A percentile compares a stretch with the other conserved stretches of the same genome.
phyloP scores from a whole-genome alignment of 257 asterid species.

The Lavandula angustifolia region DNA sequence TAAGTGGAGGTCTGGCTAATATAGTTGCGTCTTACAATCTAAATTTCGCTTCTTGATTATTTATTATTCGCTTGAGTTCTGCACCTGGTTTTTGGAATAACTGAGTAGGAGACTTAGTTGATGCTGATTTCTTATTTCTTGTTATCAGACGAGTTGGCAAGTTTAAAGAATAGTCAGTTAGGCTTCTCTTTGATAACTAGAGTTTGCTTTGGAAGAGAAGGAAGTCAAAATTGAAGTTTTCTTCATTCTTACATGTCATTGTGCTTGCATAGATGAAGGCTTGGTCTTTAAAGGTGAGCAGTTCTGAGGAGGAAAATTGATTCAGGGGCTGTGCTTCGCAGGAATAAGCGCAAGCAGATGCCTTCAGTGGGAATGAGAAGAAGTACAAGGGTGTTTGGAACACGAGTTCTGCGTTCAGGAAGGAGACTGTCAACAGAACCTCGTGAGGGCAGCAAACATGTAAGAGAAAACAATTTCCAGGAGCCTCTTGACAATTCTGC shows the following conservation, averaged over 20 bases:
- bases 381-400: slow-evolving; percentile 75
- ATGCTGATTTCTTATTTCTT: too few relatives aligned
- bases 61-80: too few relatives aligned
- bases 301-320: slow-evolving; percentile 38
- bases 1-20: too few relatives aligned
- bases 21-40: too few relatives aligned
- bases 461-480: slow-evolving; percentile 43
- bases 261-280: slow-evolving; percentile 12
- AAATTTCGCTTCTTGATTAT: too few relatives aligned
- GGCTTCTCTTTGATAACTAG: too few relatives aligned
- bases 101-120: too few relatives aligned
- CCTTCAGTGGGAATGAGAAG: slow-evolving; percentile 92
- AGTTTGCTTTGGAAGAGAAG: neutral
- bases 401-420: slow-evolving; percentile 83
- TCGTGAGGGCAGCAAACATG: slow-evolving; percentile 36
- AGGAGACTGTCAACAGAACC: slow-evolving; percentile 62
- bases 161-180: too few relatives aligned
- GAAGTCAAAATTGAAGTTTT: neutral
- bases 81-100: too few relatives aligned
- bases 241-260: neutral
- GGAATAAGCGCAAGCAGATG: slow-evolving; percentile 51
- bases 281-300: slow-evolving; percentile 27
- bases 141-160: too few relatives aligned
- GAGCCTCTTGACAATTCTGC: slow-evolving; percentile 48
- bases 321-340: slow-evolving; percentile 40